Evolutionary conservation across 164 flowering plant genomes (phyloP).

Genomic region (Dillenia suffruticosa): DNA sequence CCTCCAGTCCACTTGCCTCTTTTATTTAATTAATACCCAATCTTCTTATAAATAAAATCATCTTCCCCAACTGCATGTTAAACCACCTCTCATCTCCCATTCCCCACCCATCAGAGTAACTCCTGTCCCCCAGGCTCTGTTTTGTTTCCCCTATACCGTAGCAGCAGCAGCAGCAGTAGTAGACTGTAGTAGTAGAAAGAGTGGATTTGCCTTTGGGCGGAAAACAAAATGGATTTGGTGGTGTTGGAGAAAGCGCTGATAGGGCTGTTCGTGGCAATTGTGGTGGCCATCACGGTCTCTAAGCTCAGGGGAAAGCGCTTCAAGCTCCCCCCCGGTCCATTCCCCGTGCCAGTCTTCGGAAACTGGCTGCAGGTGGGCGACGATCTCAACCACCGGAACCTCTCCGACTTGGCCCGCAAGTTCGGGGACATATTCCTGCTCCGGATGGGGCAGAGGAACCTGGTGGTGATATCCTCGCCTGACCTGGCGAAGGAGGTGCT

Average conservation of each 20-base stretch:
- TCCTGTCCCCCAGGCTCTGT: not conserved
- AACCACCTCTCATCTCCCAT: not conserved
- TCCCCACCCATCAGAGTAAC: not conserved
- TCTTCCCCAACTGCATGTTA: too few species aligned
- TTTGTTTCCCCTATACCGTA: not conserved
- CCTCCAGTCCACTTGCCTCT: too few species aligned
- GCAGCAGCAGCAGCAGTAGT: not conserved
- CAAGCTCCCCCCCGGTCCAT: conserved; percentile 76
- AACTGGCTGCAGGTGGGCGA: conserved; percentile 94
- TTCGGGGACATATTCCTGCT: conserved; percentile 67
- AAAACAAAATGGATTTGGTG: conserved; percentile 50
- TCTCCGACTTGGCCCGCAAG: conserved; percentile 53
- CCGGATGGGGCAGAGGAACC: conserved; percentile 87
- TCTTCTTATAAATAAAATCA: too few species aligned
- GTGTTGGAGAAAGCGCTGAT: conserved; percentile 54
- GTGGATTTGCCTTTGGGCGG: too few species aligned
- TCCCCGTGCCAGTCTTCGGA: conserved; percentile 76
- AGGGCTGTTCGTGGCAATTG: conserved; percentile 43
- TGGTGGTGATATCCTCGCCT: conserved; percentile 77
- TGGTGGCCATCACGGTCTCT: conserved; percentile 43
- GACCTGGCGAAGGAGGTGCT: conserved; percentile 73
- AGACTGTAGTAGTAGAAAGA: not conserved
- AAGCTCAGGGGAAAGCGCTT: conserved; percentile 59
- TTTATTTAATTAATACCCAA: too few species aligned
- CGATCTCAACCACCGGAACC: conserved; percentile 79